Conservation (phyloP, 352 stramenopile genomes). For the Phytopythium aichiense region DNA sequence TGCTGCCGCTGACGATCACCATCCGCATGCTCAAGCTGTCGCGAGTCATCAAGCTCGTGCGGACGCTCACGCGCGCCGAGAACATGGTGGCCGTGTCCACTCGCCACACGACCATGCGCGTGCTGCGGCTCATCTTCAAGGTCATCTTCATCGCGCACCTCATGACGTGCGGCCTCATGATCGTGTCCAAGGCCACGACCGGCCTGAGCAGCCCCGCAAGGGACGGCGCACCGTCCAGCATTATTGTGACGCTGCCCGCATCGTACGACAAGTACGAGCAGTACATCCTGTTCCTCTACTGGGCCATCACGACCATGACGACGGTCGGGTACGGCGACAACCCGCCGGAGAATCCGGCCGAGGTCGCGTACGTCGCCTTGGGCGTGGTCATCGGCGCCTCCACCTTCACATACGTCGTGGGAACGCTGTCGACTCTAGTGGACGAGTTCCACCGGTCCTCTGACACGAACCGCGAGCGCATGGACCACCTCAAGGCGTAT, state of each 20-base stretch:
- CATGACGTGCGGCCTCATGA: constrained; percentile 61
- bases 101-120: constrained; percentile 45
- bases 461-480: constrained; percentile 51
- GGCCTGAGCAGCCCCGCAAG: neutral
- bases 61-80: constrained; percentile 49
- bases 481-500: constrained; percentile 77
- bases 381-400: constrained; percentile 59
- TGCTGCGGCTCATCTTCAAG: constrained; percentile 54
- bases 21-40: constrained; percentile 82
- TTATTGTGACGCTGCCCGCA: constrained; percentile 13
- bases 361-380: constrained; percentile 50
- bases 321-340: constrained; percentile 77
- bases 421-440: constrained; percentile 71
- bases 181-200: constrained; percentile 33
- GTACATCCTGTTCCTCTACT: constrained; percentile 77
- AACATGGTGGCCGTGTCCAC: constrained; percentile 37
- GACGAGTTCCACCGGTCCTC: constrained; percentile 56
- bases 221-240: neutral
- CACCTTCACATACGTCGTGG: constrained; percentile 77
- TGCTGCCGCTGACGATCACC: constrained; percentile 55
- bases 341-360: constrained; percentile 42
- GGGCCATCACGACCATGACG: constrained; percentile 76
- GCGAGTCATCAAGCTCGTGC: constrained; percentile 84
- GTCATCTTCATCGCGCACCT: constrained; percentile 63
- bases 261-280: constrained; percentile 31